Evolutionary conservation across 306 rosid species (phyloP), one percentile per base, ranked within the genome.

Genomic region (Sicyos baderoa): DNA sequence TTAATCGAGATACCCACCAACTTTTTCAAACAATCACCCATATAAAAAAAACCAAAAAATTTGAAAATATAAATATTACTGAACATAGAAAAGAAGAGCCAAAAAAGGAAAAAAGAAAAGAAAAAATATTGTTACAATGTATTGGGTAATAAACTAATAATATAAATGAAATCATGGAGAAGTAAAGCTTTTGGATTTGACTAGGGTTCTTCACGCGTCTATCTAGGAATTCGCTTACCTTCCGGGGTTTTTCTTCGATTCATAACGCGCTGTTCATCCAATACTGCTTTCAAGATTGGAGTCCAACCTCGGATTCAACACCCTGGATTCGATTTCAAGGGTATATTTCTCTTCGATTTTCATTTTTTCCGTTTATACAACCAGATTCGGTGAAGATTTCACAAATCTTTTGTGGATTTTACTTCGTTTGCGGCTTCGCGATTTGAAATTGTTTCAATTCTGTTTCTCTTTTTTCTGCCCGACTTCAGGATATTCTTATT

Each of bases 201-300:
- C 72, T 67, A 67, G 72, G 72, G 72, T 67, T 67, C 55, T 67
- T 18, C 7, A 40, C 45, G 45, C 45, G 45, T 40, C 45, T 40
- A 40, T 40, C 45, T 40, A 40, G 11, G 11, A 40, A 1, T 40
- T 40, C 11, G 16, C 45, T 37, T 49, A 56, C 57, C 71, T 47
- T 58, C 2, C 47, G 3, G 16, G 65, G 15, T 66, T 47, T 86
- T 77, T 67, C 74, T 71, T 51, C 57, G 25, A 66, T 40, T 7
- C 45, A 9, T 15, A 6, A 0, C 44, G 42, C 22, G 42, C 22
- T 47, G 19, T 48, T 48, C 12, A 15, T 66, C 9, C 42, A 22
- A 21, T 48, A 1, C 56, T 22, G 13, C 6, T 66, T 15, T 66
- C 44, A 40, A 4, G 71, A 66, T 66, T 66, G 23, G 27, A 14